Percentiles rank a stretch among this genome's conserved stretches.
Evolutionary conservation across 345 rosid genomes (phyloP).

Genomic region (Arabidopsis thaliana): TAIR10.1 NC_003070.9:1130501-1131000

Average conservation of each 20-base stretch:
- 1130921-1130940: not conserved
- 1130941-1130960: not conserved
- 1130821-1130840: not conserved
- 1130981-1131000: not conserved
- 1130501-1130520: too few species aligned
- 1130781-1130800: too few species aligned
- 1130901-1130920: not conserved
- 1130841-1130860: not conserved
- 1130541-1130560: not conserved
- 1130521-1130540: too few species aligned
- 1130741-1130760: too few species aligned
- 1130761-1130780: too few species aligned
- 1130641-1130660: slow-evolving; percentile 9
- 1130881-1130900: too few species aligned
- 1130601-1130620: not conserved
- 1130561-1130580: not conserved
- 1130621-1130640: not conserved
- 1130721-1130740: slow-evolving; percentile 2
- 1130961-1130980: not conserved
- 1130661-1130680: slow-evolving; percentile 14
- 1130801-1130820: too few species aligned
- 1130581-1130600: not conserved
- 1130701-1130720: not conserved
- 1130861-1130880: not conserved
- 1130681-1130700: slow-evolving; percentile 16